Evolutionary conservation across 2,329 filamentous ascomycete species (phyloP), one percentile per base, ranked within the genome.

Genomic region (Colletotrichum sp.): DNA sequence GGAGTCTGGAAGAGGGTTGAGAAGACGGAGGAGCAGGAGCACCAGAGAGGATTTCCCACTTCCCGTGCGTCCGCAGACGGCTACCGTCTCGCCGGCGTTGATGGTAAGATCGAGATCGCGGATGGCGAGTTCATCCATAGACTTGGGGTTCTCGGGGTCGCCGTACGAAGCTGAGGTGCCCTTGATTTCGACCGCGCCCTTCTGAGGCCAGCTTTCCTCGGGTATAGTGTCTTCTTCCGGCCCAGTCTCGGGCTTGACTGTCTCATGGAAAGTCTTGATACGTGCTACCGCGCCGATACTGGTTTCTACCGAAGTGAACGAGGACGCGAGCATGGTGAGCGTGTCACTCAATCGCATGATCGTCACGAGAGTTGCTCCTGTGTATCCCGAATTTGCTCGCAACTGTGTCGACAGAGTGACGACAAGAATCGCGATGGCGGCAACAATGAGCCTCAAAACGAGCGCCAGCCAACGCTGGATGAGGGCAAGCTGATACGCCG

Each of bases 391-490:
- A 59, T 81, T 83, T 5, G 81, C 79, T 6, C 80, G 80, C 18
- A 86, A 76, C 71, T 85, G 83, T 0, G 90, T 89, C 0, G 89
- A 86, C 1, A 92, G 81, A 3, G 86, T 80, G 3, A 91, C 85
- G 0, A 92, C 79, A 3, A 88, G 74, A 2, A 88, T 81, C 1
- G 89, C 88, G 16, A 91, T 81, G 2, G 83, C 82, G 0, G 88
- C 86, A 0, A 91, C 87, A 0, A 90, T 79, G 5, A 90, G 76
- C 64, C 89, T 84, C 3, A 92, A 81, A 0, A 87, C 85, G 1
- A 92, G 83, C 0, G 80, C 85, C 0, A 92, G 84, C 90, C 91
- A 93, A 55, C 87, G 86, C 79, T 93, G 91, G 34, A 92, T 87
- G 78, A 89, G 88, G 58, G 85, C 87, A 3, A 92, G 84, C 1